phyloP scores from a whole-genome alignment of 1,284 basidiomycete genomes.

The Marasmius fiardii region DNA sequence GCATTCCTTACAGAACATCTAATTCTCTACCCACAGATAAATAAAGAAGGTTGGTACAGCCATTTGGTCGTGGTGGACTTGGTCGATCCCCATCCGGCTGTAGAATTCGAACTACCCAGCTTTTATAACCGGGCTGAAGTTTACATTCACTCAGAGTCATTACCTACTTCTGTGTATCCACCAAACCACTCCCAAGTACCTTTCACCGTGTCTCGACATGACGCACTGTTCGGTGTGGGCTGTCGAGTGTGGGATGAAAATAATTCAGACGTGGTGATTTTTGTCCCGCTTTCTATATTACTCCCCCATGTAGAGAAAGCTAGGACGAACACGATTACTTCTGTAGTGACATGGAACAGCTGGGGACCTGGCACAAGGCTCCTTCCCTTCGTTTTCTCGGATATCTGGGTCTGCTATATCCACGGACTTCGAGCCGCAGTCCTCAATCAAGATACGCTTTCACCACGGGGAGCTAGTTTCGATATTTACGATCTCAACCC shows the following conservation, averaged over 20 bases:
- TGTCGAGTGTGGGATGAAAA: neutral
- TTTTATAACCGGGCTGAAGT: neutral
- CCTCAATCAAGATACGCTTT: neutral
- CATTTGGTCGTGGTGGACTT: neutral
- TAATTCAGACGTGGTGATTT: neutral
- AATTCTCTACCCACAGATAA: constrained; percentile 5
- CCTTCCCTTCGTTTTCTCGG: constrained; percentile 6
- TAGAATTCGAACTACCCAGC: neutral
- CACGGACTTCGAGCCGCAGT: constrained; percentile 11
- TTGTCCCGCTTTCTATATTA: constrained; percentile 11
- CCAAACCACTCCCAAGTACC: neutral
- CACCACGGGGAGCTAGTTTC: neutral
- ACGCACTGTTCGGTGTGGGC: constrained; percentile 12
- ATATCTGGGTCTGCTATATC: constrained; percentile 13
- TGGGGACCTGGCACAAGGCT: constrained; percentile 14
- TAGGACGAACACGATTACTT: neutral
- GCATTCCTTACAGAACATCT: constrained; percentile 11
- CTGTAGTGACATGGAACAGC: constrained; percentile 7
- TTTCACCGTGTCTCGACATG: constrained; percentile 8
- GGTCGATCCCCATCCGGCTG: neutral
- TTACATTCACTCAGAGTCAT: constrained; percentile 4
- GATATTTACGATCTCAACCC: constrained; percentile 9
- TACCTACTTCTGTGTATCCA: neutral
- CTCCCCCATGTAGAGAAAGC: constrained; percentile 1
- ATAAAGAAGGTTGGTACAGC: neutral